Evolutionary conservation across 306 rosid species (phyloP), one percentile per base, ranked within the genome.

Genomic region (Medicago lupulina): DNA sequence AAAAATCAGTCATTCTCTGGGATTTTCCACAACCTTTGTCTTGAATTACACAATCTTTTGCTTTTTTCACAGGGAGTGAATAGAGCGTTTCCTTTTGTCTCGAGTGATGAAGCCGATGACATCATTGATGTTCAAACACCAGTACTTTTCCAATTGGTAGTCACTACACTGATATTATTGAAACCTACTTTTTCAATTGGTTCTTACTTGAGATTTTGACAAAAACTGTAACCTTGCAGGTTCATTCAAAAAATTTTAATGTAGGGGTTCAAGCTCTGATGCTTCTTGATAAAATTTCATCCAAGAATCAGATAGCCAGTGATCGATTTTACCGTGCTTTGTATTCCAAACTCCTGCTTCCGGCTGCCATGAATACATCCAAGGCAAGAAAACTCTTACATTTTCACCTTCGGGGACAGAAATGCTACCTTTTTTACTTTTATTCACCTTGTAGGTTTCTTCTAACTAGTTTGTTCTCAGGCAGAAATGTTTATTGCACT

Each of bases 241-340:
- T 92, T 81, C 99, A 95, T 83, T 95, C 97, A 9, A 87, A 86
- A 76, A 95, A 92, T 80, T 95, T 95, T 28, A 95, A 92, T 70
- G 98, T 92, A 21, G 97, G 95, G 55, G 88, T 95, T 84, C 99
- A 95, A 85, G 97, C 97, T 70, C 75, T 92, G 74, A 85, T 89
- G 97, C 99, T 95, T 88, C 98, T 95, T 2, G 92, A 95, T 83
- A 92, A 96, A 87, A 91, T 96, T 71, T 89, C 99, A 40, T 87
- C 98, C 14, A 96, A 96, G 86, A 96, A 96, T 83, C 93, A 90
- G 78, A 82, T 96, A 73, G 96, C 84, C 64, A 96, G 98, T 57
- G 98, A 90, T 81, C 87, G 99, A 23, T 92, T 86, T 85, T 96
- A 89, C 76, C 96, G 98, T 44, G 99, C 97, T 54, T 79, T 96